Evolutionary conservation across 2,329 filamentous ascomycete species (phyloP).

Genomic region (Colletotrichum abscissum): DNA sequence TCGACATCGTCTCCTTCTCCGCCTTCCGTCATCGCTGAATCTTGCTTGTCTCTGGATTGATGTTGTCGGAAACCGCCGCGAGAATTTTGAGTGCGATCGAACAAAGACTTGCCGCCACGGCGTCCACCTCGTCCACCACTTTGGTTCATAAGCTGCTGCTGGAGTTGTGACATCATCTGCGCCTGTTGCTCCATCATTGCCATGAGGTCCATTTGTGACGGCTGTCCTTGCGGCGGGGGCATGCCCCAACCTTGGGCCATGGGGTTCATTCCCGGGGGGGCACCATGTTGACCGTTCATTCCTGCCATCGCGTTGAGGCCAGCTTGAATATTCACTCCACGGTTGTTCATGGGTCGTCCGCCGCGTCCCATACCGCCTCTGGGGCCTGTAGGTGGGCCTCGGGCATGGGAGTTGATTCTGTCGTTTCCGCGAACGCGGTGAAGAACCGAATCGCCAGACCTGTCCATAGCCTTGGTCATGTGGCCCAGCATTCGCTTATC

Average conservation of each 20-base stretch:
- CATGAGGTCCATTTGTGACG: conserved; percentile 68
- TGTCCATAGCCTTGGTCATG: conserved; percentile 84
- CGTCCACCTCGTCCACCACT: conserved; percentile 57
- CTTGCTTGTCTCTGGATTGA: conserved; percentile 51
- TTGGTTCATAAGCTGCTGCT: conserved; percentile 68
- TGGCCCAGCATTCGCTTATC: conserved; percentile 89
- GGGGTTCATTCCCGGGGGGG: conserved; percentile 50
- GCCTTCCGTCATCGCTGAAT: conserved; percentile 43
- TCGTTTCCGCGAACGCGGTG: conserved; percentile 84
- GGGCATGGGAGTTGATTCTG: conserved; percentile 82
- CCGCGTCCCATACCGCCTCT: conserved; percentile 64
- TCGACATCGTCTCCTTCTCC: conserved; percentile 71
- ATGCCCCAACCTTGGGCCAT: conserved; percentile 59
- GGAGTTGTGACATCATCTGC: conserved; percentile 83
- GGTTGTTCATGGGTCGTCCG: conserved; percentile 63
- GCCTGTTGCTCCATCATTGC: conserved; percentile 91
- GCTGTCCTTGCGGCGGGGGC: conserved; percentile 45
- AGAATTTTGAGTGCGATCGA: conserved; percentile 76
- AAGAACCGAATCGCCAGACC: conserved; percentile 77
- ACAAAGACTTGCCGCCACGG: conserved; percentile 70
- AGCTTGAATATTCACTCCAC: conserved; percentile 60
- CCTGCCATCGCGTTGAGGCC: conserved; percentile 57
- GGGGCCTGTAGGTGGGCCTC: conserved; percentile 78
- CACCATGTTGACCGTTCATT: conserved; percentile 46
- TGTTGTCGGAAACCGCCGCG: conserved; percentile 62